Evolutionary conservation across 164 flowering plant species (phyloP), one percentile per base, ranked within the genome.

Genomic region (Malania oleifera): DNA sequence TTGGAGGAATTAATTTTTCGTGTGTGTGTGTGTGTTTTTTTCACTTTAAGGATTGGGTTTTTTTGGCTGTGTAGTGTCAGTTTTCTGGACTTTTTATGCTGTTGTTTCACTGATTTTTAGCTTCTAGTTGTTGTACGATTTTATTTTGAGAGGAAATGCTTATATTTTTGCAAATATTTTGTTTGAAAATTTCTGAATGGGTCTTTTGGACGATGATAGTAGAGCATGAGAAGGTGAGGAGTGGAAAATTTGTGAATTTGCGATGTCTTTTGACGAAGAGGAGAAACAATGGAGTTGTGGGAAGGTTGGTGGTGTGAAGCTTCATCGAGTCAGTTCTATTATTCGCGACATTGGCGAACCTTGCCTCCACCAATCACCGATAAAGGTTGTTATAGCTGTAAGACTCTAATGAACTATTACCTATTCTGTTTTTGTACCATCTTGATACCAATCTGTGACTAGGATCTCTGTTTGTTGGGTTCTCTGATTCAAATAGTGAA

Each of bases 261-360:
- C 15, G 52, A 86, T 86, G 92, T 70, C 81, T 71, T 60, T 73
- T 61, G 84, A 78, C 34, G 72, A 70, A 53, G 68, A 70, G 50
- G 77, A 72, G 13, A 82, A 73, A 64, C 86, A 73, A 83, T 88
- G 96, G 86, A 70, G 44, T 47, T 88, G 96, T 66, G 95, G 83
- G 46, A 78, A 69, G 47, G 60, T 74, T 11, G 74, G 82, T 60
- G 45, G 72, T 3, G 73, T 74, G 59, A 79, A 75, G 77, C 62
- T 82, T 39, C 85, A 76, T 22, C 75, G 41, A 58, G 81, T 85
- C 34, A 68, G 79, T 71, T 79, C 87, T 19, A 78, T 89, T 41
- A 82, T 82, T 31, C 80, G 86, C 24, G 96, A 85, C 57, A 79
- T 88, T 66, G 78, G 90, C 45, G 92, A 89, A 39, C 96, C 96